phyloP scores from a whole-genome alignment of 208 protist genomes.

The Herpetomonas tarakana region DNA sequence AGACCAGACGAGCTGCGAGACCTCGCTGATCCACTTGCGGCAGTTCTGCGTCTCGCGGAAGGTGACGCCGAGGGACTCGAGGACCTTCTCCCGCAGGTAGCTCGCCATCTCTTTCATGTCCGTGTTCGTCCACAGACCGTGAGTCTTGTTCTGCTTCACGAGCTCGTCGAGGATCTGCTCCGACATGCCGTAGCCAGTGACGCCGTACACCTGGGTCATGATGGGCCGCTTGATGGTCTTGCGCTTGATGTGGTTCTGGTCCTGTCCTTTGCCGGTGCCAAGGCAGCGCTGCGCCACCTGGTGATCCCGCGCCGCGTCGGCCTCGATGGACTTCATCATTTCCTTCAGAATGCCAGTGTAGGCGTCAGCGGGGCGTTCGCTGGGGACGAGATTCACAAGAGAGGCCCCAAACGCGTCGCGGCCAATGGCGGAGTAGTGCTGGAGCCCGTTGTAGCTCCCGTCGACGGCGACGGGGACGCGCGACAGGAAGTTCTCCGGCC shows the following conservation, averaged over 20 bases:
- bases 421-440: constrained; percentile 99
- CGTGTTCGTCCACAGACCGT: constrained; percentile 86
- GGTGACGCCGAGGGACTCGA: constrained; percentile 86
- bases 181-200: constrained; percentile 96
- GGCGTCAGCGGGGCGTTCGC: constrained; percentile 93
- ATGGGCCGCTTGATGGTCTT: constrained; percentile 99
- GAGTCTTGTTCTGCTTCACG: constrained; percentile 89
- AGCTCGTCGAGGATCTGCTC: constrained; percentile 94
- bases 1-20: constrained; percentile 68
- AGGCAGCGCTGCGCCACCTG: constrained; percentile 83
- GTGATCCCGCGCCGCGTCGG: constrained; percentile 79
- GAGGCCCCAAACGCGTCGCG: constrained; percentile 94
- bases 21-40: constrained; percentile 79
- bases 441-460: constrained; percentile 97
- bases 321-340: constrained; percentile 85
- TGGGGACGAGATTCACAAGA: constrained; percentile 96
- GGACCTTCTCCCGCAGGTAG: constrained; percentile 88
- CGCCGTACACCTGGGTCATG: constrained; percentile 98
- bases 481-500: constrained; percentile 87
- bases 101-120: constrained; percentile 90
- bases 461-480: constrained; percentile 96
- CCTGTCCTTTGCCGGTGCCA: constrained; percentile 75
- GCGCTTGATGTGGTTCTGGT: constrained; percentile 92
- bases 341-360: constrained; percentile 96
- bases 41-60: constrained; percentile 90